Evolutionary conservation across 768 basidiomycete genomes (phyloP).

Genomic region (Serendipita sp.): DNA sequence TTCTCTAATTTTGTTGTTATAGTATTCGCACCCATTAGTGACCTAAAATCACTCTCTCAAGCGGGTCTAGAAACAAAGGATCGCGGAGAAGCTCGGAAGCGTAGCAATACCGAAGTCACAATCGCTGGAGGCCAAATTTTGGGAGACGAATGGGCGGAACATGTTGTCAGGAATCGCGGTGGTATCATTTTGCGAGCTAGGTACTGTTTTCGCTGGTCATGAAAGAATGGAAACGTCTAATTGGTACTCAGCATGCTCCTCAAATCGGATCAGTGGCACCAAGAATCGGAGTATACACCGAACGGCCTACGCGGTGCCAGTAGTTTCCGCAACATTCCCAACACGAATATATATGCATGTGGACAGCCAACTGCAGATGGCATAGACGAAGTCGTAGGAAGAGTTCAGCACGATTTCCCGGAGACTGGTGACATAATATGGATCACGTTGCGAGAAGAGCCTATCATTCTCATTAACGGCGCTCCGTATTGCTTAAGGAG

Average conservation of each 20-base stretch:
- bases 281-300: constrained; percentile 38
- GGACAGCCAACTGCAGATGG: constrained; percentile 87
- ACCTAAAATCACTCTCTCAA: constrained; percentile 69
- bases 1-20: constrained; percentile 40
- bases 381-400: constrained; percentile 58
- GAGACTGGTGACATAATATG: constrained; percentile 54
- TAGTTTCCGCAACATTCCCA: constrained; percentile 78
- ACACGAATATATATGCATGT: constrained; percentile 74
- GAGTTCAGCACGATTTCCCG: constrained; percentile 47
- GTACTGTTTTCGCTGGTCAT: constrained; percentile 25
- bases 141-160: constrained; percentile 91
- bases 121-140: constrained; percentile 71
- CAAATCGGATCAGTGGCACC: constrained; percentile 87
- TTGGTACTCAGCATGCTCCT: constrained; percentile 52
- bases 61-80: constrained; percentile 39
- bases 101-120: constrained; percentile 39
- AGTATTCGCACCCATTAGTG: constrained; percentile 83
- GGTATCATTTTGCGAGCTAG: constrained; percentile 89
- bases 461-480: constrained; percentile 85
- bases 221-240: too few species aligned
- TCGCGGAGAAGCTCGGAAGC: constrained; percentile 48
- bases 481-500: constrained; percentile 74
- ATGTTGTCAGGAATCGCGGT: constrained; percentile 84
- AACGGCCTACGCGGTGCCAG: constrained; percentile 74
- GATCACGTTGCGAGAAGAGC: constrained; percentile 89